phyloP scores from a whole-genome alignment of 1,284 basidiomycete genomes.

The Omphalotus olearius region DNA sequence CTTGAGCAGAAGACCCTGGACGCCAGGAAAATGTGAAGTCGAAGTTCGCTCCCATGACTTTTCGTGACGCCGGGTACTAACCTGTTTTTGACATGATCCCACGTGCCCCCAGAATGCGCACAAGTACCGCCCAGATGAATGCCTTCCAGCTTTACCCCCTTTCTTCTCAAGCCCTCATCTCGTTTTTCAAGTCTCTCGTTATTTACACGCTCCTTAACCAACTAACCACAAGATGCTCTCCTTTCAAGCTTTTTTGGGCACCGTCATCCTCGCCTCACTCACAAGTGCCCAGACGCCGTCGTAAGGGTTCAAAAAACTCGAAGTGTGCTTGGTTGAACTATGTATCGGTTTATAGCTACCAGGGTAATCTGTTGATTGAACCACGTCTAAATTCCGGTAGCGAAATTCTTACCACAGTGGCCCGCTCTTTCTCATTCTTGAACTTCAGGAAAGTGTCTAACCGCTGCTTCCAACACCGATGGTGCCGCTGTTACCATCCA shows the following conservation, averaged over 20 bases:
- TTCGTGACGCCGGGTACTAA: no score
- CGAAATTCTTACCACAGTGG: not conserved
- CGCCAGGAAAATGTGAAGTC: no score
- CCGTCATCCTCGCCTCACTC: constrained; percentile 8
- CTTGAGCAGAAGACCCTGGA: no score
- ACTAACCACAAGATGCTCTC: not conserved
- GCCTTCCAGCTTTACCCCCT: not conserved
- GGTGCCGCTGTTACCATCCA: constrained; percentile 59
- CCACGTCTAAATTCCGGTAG: constrained; percentile 18
- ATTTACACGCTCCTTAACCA: not conserved
- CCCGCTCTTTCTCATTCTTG: no score
- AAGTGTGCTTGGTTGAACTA: not conserved
- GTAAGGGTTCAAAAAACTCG: not conserved
- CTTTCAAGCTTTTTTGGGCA: constrained; percentile 1
- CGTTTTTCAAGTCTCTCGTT: not conserved
- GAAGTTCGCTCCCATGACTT: no score
- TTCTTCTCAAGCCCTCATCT: not conserved
- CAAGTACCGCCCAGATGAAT: not conserved
- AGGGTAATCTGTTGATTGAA: constrained; percentile 18
- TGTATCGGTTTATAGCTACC: constrained; percentile 2
- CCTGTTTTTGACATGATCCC: not conserved
- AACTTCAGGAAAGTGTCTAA: constrained; percentile 21
- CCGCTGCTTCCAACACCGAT: constrained; percentile 36
- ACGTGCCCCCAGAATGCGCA: not conserved
- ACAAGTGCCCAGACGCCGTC: constrained; percentile 9